Conservation (phyloP, 169 alveolate species). For the Plasmodium gallinaceum region DNA sequence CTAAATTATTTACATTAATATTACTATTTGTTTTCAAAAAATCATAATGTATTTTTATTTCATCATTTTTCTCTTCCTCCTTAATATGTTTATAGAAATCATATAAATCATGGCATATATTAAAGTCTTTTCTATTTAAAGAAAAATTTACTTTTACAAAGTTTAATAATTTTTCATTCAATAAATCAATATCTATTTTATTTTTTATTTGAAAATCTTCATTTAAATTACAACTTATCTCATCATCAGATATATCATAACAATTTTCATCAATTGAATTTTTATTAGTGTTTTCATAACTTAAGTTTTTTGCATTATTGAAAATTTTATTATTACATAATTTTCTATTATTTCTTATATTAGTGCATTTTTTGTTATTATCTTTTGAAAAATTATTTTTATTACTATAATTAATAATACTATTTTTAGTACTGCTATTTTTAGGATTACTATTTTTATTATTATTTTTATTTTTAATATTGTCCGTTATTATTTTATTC, state of each 20-base stretch:
- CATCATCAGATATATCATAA: not conserved
- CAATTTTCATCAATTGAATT: not conserved
- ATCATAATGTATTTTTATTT: conserved; percentile 22
- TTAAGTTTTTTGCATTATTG: not conserved
- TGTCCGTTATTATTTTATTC: conserved; percentile 40
- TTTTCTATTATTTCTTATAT: not conserved
- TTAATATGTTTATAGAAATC: conserved; percentile 41
- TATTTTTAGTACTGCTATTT: not conserved
- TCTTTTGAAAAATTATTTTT: not conserved
- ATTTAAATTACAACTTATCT: conserved; percentile 15
- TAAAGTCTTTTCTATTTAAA: conserved; percentile 29
- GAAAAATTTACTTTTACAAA: conserved; percentile 56
- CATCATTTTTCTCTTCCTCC: conserved; percentile 63
- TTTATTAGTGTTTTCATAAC: not conserved
- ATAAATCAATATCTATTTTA: conserved; percentile 30
- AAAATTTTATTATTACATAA: not conserved
- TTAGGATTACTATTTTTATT: conserved; percentile 11
- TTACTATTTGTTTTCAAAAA: conserved; percentile 16
- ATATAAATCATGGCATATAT: conserved; percentile 39
- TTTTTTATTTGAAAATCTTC: conserved; percentile 27
- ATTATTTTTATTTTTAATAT: conserved; percentile 14
- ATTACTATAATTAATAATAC: not conserved
- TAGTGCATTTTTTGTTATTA: not conserved
- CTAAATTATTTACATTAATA: not conserved
- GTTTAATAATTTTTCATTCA: conserved; percentile 42